Evolutionary conservation across 1,284 basidiomycete species (phyloP), one percentile per base, ranked within the genome.

Genomic region (Sanghuangporus sanghuang): DNA sequence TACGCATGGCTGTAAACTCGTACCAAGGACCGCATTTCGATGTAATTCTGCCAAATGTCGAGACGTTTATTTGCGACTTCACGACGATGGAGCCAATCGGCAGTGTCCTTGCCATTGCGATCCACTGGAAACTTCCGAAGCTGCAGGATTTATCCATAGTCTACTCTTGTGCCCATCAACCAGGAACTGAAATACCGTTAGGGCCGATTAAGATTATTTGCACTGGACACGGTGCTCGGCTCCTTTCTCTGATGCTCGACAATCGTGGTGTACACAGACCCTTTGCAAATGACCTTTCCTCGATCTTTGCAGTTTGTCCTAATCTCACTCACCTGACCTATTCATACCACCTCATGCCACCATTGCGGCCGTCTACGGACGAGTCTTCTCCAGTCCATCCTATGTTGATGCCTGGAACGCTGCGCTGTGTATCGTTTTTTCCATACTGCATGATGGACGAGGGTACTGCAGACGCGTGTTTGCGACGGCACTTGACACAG

Each of bases 41-140:
- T 36, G 49, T 52, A 7, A 32, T 27, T 16, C 55, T 62, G 14
- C 46, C 44, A 12, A 56, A 62, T 18, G 35, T 62, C n/a, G 42
- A 57, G 44, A 50, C 44, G 16, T 21, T 62, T n/a, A 57, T 40
- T 9, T 62, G 61, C 54, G 61, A 62, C 2, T 12, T 57, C 16
- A 6, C 7, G 18, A 12, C 46, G 14, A 16, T 32, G 9, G 12
- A 1, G 14, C 54, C 44, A n/a, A 50, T 16, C 35, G 23, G 12
- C 14, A 48, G 12, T 52, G 21, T 52, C 2, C n/a, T 18, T 11
- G 21, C 46, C 54, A 52, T 62, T 40, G 42, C 54, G 4, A 7
- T 7, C 8, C 35, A 60, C 4, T 62, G 61, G 61, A 27, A 4
- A 11, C 44, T 62, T n/a, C 61, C 61, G 18, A 38, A 55, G 11